Base-by-base conservation (phyloP, 768 basidiomycete genomes). In the Boletus reticuloceps region DNA sequence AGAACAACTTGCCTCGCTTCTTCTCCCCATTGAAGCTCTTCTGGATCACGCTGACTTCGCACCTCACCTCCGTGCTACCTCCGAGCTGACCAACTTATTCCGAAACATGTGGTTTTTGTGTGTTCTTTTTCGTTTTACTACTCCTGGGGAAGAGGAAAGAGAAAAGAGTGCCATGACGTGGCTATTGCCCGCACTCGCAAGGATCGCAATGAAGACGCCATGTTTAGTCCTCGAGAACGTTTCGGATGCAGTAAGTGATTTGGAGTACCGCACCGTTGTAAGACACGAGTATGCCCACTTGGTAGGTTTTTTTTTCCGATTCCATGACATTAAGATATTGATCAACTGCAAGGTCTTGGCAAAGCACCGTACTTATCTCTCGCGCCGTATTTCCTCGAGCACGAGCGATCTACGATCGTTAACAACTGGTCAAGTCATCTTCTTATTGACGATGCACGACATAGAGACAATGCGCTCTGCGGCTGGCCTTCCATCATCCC, bases 31-130 rank as follows among this genome's bases (percentile, higher is more conserved):
- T 53, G 94, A 96, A 65, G 88, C 91, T 1, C 79, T 97, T 22
- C 79, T 99, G 22, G 74, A 79, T 34, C 91, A 94, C 62, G 62
- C 72, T 14, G 83, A 86, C 55, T 90, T 89, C 69, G 77, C 80
- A 43, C 83, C 88, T 2, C 80, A 84, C 34, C 50, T 76, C 17
- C 71, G 78, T 27, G 72, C 84, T 19, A 77, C 85, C 1, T 66
- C 83, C 6, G 84, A 84, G 22, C 67, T 92, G 13, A 84, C 88
- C 12, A 76, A 84, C 6, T 75, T 93, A 20, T 98, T 97, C 80
- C 83, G 94, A 42, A 94, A 92, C 64, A 79, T 94, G 73, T 99
- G 96, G 96, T 94, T 95, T 72, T 72, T 98, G 19, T 94, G 91
- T 67, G 82, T 90, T 25, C 80, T 96, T 16, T 94, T 96, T 63